Evolutionary conservation across 352 stramenopile species (phyloP).

Genomic region (Chrysophaeum taylorii): DNA sequence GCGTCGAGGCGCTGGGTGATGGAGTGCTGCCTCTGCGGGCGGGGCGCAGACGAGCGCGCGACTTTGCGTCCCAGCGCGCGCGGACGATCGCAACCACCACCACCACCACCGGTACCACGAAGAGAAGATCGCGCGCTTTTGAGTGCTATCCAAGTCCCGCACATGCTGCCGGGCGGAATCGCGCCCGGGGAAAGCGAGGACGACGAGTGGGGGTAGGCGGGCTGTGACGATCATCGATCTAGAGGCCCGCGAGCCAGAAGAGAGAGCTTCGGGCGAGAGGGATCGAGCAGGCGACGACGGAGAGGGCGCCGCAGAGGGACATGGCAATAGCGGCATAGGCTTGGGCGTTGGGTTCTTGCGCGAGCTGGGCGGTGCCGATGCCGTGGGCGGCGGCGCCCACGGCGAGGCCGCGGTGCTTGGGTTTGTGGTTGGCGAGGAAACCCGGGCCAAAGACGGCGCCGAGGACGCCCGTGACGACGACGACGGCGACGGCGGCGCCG

Average conservation of each 20-base stretch:
- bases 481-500: not conserved
- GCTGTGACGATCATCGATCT: too few species aligned
- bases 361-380: slow-evolving; percentile 9
- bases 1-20: not conserved
- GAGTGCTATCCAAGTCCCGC: too few species aligned
- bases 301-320: slow-evolving; percentile 2
- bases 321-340: not conserved
- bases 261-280: not conserved
- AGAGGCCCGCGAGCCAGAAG: not conserved
- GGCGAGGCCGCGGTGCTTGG: not conserved
- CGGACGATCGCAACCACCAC: too few species aligned
- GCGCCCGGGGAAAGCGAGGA: too few species aligned
- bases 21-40: slow-evolving; percentile 4
- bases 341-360: not conserved
- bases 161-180: too few species aligned
- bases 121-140: too few species aligned
- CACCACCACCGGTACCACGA: too few species aligned
- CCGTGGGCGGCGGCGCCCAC: slow-evolving; percentile 5
- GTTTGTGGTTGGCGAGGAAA: not conserved
- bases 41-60: not conserved
- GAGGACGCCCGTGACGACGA: slow-evolving; percentile 11
- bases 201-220: too few species aligned
- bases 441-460: not conserved
- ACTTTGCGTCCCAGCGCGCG: too few species aligned
- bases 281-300: not conserved